Evolutionary conservation across 805 yeast species (phyloP).

Genomic region (Hanseniaspora taiwanica): DNA sequence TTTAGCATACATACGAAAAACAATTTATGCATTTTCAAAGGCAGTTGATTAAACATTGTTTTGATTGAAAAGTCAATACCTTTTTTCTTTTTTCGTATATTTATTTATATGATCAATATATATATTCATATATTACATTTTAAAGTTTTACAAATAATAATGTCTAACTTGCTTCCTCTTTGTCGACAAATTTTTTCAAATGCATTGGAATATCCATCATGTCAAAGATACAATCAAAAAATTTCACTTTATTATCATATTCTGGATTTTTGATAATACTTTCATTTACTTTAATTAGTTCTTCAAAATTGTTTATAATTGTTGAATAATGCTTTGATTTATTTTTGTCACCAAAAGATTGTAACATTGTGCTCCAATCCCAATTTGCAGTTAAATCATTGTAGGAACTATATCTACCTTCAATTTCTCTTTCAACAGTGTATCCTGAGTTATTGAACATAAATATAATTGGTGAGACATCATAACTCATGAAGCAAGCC

Average conservation of each 20-base stretch:
- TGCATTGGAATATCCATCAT: slow-evolving; percentile 54
- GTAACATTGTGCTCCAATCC: slow-evolving; percentile 64
- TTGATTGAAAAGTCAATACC: too few species aligned
- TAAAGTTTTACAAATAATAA: too few species aligned
- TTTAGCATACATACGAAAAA: too few species aligned
- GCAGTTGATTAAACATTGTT: too few species aligned
- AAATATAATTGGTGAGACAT: slow-evolving; percentile 54
- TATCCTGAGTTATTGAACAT: slow-evolving; percentile 79
- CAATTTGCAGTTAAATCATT: slow-evolving; percentile 74
- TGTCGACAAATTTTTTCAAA: slow-evolving; percentile 22
- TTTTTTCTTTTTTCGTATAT: too few species aligned
- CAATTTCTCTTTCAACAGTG: slow-evolving; percentile 77
- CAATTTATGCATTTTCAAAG: too few species aligned
- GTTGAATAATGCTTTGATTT: slow-evolving; percentile 20
- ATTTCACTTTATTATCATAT: slow-evolving; percentile 27
- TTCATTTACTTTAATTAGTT: slow-evolving; percentile 25
- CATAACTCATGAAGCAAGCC: slow-evolving; percentile 46
- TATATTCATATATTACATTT: too few species aligned
- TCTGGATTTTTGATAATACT: slow-evolving; percentile 22
- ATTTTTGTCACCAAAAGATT: slow-evolving; percentile 46
- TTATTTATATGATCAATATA: too few species aligned
- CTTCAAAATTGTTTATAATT: slow-evolving; percentile 27
- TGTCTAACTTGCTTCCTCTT: neutral
- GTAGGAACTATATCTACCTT: slow-evolving; percentile 63
- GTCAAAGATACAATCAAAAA: slow-evolving; percentile 49